phyloP scores from a whole-genome alignment of 2,329 filamentous ascomycete species.

The Helotiales sp. region DNA sequence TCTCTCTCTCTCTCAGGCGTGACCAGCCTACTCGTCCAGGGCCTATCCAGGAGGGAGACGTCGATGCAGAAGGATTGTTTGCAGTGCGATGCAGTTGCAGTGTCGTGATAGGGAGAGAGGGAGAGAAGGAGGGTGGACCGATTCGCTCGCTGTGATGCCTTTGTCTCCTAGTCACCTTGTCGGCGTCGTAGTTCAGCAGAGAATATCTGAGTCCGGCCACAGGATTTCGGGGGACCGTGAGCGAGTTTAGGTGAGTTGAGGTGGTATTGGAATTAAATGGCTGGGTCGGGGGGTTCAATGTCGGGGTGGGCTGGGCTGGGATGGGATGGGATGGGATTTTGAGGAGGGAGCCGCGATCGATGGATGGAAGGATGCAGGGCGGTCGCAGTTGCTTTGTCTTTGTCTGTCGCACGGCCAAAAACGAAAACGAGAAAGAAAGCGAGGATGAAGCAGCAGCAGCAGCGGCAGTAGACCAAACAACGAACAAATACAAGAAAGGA shows the following conservation, averaged over 20 bases:
- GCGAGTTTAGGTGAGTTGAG: constrained; percentile 21
- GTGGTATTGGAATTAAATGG: constrained; percentile 11
- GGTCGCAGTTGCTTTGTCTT: constrained; percentile 9
- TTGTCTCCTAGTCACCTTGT: too few relatives aligned
- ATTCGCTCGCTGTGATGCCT: background rate
- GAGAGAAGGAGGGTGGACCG: background rate
- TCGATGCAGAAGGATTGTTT: constrained; percentile 7
- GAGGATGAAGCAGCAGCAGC: background rate
- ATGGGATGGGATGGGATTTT: background rate
- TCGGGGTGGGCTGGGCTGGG: background rate
- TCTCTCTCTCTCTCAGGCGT: background rate
- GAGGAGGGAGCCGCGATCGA: constrained; percentile 4
- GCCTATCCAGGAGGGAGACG: background rate
- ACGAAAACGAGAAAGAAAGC: too few relatives aligned
- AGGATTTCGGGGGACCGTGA: background rate
- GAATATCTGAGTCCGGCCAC: constrained; percentile 9
- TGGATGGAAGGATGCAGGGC: background rate
- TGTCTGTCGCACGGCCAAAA: background rate
- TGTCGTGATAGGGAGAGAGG: constrained; percentile 6
- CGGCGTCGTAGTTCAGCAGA: constrained; percentile 12
- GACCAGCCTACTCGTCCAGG: background rate
- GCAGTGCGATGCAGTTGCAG: constrained; percentile 8
- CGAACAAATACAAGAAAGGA: background rate
- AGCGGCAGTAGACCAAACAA: background rate
- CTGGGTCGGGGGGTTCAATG: background rate